Conservation (phyloP, 441 rosid species). For the Croton setiger region DNA sequence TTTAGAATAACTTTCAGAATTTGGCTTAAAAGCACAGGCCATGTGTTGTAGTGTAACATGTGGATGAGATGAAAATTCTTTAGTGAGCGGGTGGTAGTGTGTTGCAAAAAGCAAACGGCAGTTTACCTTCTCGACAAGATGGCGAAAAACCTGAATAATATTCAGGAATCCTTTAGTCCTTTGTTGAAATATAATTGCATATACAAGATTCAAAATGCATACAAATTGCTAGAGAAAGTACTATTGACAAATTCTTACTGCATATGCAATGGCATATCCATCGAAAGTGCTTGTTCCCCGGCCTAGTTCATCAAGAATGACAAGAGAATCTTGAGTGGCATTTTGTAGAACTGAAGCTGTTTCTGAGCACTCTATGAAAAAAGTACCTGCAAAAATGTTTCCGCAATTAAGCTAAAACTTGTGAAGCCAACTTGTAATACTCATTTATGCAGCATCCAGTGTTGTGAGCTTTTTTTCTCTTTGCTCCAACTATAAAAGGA, state of each 20-base stretch:
- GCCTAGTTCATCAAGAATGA: slow-evolving; percentile 92
- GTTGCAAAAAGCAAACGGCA: slow-evolving; percentile 92
- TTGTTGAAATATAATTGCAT: background rate
- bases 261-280: slow-evolving; percentile 96
- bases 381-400: slow-evolving; percentile 64
- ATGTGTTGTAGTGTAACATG: slow-evolving; percentile 81
- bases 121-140: slow-evolving; percentile 82
- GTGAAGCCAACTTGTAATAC: background rate
- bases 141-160: slow-evolving; percentile 70
- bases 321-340: slow-evolving; percentile 90
- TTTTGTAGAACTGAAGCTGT: slow-evolving; percentile 94
- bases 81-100: slow-evolving; percentile 93
- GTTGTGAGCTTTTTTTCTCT: background rate
- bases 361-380: slow-evolving; percentile 89
- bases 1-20: slow-evolving; percentile 28
- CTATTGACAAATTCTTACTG: slow-evolving; percentile 44
- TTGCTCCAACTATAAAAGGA: background rate
- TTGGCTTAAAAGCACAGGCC: slow-evolving; percentile 71
- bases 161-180: background rate
- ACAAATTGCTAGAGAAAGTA: background rate
- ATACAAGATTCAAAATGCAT: background rate
- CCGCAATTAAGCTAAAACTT: slow-evolving; percentile 17
- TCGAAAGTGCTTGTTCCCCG: slow-evolving; percentile 99
- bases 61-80: slow-evolving; percentile 90
- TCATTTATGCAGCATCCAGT: background rate